Conservation (phyloP, 805 yeast species). For the Metschnikowia cerradonensis region DNA sequence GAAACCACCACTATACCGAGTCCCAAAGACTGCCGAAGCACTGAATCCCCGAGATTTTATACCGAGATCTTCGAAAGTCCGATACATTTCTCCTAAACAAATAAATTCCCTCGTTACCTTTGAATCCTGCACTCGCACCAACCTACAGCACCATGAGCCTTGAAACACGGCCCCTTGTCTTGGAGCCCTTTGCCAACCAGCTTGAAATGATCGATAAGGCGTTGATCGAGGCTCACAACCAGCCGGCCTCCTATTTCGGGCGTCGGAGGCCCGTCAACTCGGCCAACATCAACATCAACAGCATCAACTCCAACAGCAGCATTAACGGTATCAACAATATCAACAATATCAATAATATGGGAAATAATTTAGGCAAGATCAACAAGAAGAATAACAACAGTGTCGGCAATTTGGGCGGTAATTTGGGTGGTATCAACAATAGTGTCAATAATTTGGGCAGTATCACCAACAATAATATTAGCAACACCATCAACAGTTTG, state of each 20-base stretch:
- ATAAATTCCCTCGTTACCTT: no score
- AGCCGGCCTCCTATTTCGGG: constrained; percentile 23
- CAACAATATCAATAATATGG: not conserved
- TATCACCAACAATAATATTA: not conserved
- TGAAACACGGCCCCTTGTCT: constrained; percentile 18
- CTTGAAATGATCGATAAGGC: constrained; percentile 30
- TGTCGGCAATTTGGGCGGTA: no score
- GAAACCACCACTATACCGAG: not conserved
- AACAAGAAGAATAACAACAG: not conserved
- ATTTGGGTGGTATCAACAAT: not conserved
- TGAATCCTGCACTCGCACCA: not conserved
- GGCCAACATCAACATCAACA: not conserved
- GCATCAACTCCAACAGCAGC: not conserved
- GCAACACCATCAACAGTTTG: not conserved
- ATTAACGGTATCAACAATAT: not conserved
- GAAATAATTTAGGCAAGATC: not conserved
- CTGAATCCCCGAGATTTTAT: no score
- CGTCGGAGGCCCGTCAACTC: constrained; percentile 13
- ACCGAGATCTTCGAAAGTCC: no score
- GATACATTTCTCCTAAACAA: no score
- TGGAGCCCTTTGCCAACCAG: constrained; percentile 34
- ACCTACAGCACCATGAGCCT: not conserved
- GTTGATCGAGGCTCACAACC: constrained; percentile 31
- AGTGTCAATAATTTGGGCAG: not conserved
- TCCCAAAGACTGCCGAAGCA: no score